Conservation (phyloP, 2,329 filamentous ascomycete species). For the Teratosphaeriaceae sp. region DNA sequence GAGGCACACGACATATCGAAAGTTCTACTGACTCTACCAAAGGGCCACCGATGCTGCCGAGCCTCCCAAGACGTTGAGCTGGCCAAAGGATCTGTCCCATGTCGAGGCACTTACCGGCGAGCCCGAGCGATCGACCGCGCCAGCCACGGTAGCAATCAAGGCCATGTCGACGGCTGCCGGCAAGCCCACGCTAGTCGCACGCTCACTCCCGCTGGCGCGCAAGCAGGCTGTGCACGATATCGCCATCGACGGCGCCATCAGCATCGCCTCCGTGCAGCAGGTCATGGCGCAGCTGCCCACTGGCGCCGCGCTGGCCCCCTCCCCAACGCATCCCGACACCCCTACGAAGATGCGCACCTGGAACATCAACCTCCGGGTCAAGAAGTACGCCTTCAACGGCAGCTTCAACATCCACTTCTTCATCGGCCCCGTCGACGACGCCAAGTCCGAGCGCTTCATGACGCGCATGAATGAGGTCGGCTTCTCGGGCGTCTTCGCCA, state of each 20-base stretch:
- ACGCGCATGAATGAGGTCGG: background rate
- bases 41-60: background rate
- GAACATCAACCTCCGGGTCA: background rate
- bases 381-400: background rate
- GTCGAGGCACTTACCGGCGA: background rate
- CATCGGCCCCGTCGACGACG: background rate
- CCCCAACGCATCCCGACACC: background rate
- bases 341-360: background rate
- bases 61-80: background rate
- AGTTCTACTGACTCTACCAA: background rate
- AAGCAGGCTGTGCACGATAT: background rate
- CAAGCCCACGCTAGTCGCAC: background rate
- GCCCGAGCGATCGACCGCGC: background rate
- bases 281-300: background rate
- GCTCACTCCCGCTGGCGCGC: background rate
- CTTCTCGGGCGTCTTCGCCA: background rate
- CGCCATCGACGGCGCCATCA: background rate
- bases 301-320: no score
- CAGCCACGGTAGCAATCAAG: background rate
- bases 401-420: background rate
- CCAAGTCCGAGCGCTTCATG: background rate
- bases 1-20: background rate
- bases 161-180: background rate
- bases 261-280: background rate
- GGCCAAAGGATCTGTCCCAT: background rate